These are phyloP conservation scores for Mortierella sp. DNA, from an alignment of 371 early-diverging fungal species.

Conservation along the genomic window DNA sequence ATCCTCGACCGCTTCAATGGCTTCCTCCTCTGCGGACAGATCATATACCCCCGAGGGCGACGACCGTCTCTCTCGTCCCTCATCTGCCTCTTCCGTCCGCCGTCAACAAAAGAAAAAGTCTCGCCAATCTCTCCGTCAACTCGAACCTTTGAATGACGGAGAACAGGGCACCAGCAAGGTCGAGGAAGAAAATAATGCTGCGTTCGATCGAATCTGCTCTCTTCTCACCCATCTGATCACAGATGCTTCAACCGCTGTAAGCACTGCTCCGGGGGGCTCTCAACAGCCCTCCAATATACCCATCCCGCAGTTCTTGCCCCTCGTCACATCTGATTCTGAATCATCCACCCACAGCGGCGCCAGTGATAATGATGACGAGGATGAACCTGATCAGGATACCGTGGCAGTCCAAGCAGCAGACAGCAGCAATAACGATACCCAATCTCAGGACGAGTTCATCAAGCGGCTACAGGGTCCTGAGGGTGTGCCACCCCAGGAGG, in stretches of 20 bases:
- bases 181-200: conserved; percentile 39
- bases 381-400: not conserved
- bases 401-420: not conserved
- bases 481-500: not conserved
- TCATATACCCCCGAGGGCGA: conserved; percentile 54
- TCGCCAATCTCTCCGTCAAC: conserved; percentile 42
- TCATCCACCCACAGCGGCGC: conserved; percentile 19
- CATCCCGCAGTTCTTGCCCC: conserved; percentile 32
- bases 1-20: conserved; percentile 31
- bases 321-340: conserved; percentile 34
- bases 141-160: conserved; percentile 19
- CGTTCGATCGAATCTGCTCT: conserved; percentile 51
- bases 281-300: conserved; percentile 31
- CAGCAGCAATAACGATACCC: not conserved
- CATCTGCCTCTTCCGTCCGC: conserved; percentile 42
- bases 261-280: conserved; percentile 46
- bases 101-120: conserved; percentile 26
- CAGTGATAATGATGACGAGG: conserved; percentile 30
- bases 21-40: conserved; percentile 36
- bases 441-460: conserved; percentile 17
- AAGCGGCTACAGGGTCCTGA: conserved; percentile 36
- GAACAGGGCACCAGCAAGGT: conserved; percentile 11
- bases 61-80: conserved; percentile 32
- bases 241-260: conserved; percentile 54
- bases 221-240: conserved; percentile 48